Evolutionary conservation across 192 early-diverging fungal species (phyloP), one percentile per base, ranked within the genome.

Genomic region (Lobulomyces angularis): DNA sequence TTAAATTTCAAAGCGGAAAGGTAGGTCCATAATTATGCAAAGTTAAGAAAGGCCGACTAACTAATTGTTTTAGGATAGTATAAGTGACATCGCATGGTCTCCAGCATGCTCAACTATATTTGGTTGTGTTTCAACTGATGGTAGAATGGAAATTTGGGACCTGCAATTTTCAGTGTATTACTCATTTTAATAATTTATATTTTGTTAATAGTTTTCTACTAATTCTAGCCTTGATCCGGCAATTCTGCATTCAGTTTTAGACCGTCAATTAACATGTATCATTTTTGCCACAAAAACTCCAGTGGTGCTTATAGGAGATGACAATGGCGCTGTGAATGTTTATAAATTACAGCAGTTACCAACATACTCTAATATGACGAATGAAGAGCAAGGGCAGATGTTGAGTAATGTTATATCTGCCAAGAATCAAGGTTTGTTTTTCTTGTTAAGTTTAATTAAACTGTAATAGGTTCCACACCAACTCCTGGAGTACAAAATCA

Each of bases 91-190:
- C 16, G 59, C 62, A 3, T 77, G 74, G 74, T 64, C 61, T 5
- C 67, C 64, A 9, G 39, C 38, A 9, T 31, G 36, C 29, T 65
- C 74, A 25, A 77, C 74, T 3, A 50, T 65, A 14, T 75, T 77
- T 45, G 72, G 65, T 9, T 66, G 58, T 18, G 74, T 77, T 1
- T 59, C 65, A 2, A 54, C 58, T 17, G 65, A 74, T 37, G 74
- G 74, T 8, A 48, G 70, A 16, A 55, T 77, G 47, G 74, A 77
- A 36, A 69, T 77, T 7, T 77, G 74, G 74, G 74, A 77, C 34
- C 36, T 77, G 31, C 48, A 61, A 26, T 50, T 62, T 36, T 75
- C 71, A 16, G 59, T 68, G 68, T 69, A 72, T 32, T 56, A 21
- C 14, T n/a, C 37, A 20, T 43, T 23, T 56, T 32, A 18, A 9